These are phyloP conservation scores for Tolypocladium ophioglossoides DNA, from an alignment of 2,329 filamentous ascomycete species.

Conservation along the genomic window DNA sequence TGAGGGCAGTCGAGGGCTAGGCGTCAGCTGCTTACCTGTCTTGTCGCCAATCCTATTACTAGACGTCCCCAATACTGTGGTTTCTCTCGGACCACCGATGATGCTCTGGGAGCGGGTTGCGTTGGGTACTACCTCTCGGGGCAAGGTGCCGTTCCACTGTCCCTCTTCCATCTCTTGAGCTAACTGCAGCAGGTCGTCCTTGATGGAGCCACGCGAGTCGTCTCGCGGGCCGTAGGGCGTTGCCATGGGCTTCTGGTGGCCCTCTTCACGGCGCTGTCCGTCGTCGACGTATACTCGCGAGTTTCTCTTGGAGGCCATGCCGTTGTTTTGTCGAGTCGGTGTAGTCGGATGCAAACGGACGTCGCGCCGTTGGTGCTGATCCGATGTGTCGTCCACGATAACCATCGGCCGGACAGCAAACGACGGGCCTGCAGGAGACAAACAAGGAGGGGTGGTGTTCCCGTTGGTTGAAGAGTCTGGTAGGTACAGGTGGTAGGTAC, in stretches of 20 bases:
- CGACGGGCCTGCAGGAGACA: not conserved
- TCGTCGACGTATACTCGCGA: constrained; percentile 12
- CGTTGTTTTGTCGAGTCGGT: not conserved
- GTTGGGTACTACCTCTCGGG: constrained; percentile 7
- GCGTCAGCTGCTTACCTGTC: not conserved
- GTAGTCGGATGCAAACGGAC: not conserved
- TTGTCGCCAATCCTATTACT: not conserved
- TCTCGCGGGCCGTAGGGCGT: constrained; percentile 16
- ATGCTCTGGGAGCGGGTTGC: constrained; percentile 9
- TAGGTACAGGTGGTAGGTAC: not conserved
- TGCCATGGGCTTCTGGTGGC: constrained; percentile 3
- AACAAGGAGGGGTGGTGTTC: not conserved
- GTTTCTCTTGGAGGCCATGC: constrained; percentile 14
- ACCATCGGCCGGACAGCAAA: not conserved
- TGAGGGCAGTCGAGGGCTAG: not conserved
- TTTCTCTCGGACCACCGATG: not conserved
- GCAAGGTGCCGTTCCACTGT: constrained; percentile 5
- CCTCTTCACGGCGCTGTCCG: constrained; percentile 4
- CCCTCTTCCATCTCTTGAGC: constrained; percentile 14
- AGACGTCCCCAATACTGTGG: not conserved
- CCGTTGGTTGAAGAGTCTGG: not conserved
- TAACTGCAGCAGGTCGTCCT: constrained; percentile 14
- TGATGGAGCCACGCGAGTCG: constrained; percentile 17
- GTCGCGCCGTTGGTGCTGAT: not conserved
- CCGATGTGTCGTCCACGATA: not conserved